These are phyloP conservation scores for Epicoccum nigrum DNA, from an alignment of 2,329 filamentous ascomycete genomes.

Conservation along the genomic window DNA sequence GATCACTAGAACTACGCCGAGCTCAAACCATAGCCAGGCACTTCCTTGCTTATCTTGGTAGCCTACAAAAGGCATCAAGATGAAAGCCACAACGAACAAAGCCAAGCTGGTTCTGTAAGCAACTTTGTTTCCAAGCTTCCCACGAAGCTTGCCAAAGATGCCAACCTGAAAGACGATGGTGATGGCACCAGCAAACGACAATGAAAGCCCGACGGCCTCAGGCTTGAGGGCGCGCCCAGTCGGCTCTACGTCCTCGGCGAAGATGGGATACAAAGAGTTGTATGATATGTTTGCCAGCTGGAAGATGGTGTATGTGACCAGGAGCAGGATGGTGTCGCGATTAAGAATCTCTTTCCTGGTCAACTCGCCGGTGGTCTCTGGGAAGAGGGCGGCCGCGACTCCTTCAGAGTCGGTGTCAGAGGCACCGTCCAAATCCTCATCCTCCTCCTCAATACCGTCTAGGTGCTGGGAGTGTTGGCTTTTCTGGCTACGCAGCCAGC, in stretches of 20 bases:
- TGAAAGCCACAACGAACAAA: slow-evolving; percentile 80
- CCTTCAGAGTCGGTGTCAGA: slow-evolving; percentile 51
- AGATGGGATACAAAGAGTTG: slow-evolving; percentile 94
- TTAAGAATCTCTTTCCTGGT: slow-evolving; percentile 70
- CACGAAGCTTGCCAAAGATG: slow-evolving; percentile 78
- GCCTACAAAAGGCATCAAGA: slow-evolving; percentile 88
- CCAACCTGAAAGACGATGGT: slow-evolving; percentile 92
- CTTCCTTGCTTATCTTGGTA: slow-evolving; percentile 69
- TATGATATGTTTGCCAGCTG: slow-evolving; percentile 93
- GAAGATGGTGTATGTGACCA: slow-evolving; percentile 89
- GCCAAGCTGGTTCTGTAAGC: slow-evolving; percentile 81
- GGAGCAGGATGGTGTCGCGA: slow-evolving; percentile 78
- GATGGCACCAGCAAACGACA: slow-evolving; percentile 81
- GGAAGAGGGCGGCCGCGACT: slow-evolving; percentile 50
- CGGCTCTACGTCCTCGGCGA: slow-evolving; percentile 76
- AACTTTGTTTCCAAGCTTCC: slow-evolving; percentile 80
- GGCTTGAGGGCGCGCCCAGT: slow-evolving; percentile 78
- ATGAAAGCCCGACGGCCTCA: slow-evolving; percentile 79
- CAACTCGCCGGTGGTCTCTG: slow-evolving; percentile 52
- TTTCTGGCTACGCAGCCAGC: slow-evolving; percentile 37
- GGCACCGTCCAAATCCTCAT: slow-evolving; percentile 49
- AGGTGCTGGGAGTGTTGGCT: slow-evolving; percentile 39
- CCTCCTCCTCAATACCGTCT: slow-evolving; percentile 47
- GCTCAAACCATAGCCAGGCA: slow-evolving; percentile 76
- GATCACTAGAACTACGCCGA: slow-evolving; percentile 79